Evolutionary conservation across 495 filamentous ascomycete species (phyloP).

Genomic region (Glonium stellatum): DNA sequence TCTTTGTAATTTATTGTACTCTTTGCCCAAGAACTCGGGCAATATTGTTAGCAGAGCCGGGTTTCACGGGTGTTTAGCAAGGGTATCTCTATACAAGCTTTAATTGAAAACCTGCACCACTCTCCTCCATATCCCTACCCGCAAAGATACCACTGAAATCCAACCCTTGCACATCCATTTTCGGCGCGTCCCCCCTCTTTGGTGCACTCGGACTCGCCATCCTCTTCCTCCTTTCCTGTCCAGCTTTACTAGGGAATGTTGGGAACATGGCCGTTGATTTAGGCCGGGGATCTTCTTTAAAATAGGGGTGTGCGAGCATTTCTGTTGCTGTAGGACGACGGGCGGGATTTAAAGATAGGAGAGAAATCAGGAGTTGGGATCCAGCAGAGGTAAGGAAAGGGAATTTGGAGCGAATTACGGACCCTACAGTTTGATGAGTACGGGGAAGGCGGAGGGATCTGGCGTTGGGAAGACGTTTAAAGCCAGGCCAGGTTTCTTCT

Average conservation of each 20-base stretch:
- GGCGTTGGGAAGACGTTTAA: slow-evolving; percentile 83
- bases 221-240: slow-evolving; percentile 73
- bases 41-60: too few species aligned
- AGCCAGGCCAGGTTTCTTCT: slow-evolving; percentile 76
- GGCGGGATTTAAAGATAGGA: slow-evolving; percentile 72
- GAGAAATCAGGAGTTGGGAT: slow-evolving; percentile 53
- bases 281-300: slow-evolving; percentile 79
- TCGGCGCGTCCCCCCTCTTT: slow-evolving; percentile 64
- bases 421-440: slow-evolving; percentile 30
- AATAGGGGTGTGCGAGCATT: slow-evolving; percentile 74
- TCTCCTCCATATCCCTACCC: slow-evolving; percentile 63
- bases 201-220: slow-evolving; percentile 82
- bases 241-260: slow-evolving; percentile 83
- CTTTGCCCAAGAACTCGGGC: too few species aligned
- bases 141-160: slow-evolving; percentile 77
- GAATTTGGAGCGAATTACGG: slow-evolving; percentile 63
- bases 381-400: slow-evolving; percentile 75
- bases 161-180: slow-evolving; percentile 52
- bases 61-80: too few species aligned
- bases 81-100: slow-evolving; percentile 47
- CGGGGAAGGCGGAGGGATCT: slow-evolving; percentile 72
- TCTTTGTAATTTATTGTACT: too few species aligned
- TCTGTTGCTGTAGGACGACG: slow-evolving; percentile 61
- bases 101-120: slow-evolving; percentile 74
- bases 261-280: slow-evolving; percentile 65